phyloP scores from a whole-genome alignment of 1,284 basidiomycete genomes.

The Melampsora abietis-canadensis region DNA sequence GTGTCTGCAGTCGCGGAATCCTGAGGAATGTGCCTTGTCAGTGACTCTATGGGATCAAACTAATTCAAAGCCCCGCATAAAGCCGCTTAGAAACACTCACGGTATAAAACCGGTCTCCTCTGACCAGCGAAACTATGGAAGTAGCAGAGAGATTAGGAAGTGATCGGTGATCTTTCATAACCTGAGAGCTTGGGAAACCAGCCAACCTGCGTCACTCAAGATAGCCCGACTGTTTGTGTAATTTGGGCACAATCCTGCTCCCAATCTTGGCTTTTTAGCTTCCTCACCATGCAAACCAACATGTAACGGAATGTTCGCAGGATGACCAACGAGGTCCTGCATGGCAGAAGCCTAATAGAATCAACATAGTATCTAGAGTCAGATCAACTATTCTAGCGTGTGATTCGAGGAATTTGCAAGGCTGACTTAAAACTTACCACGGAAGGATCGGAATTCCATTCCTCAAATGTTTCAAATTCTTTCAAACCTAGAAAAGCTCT shows the following conservation, averaged over 20 bases:
- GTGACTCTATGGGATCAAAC: not conserved
- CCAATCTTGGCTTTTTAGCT: constrained; percentile 25
- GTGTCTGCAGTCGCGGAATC: constrained; percentile 38
- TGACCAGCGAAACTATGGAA: constrained; percentile 27
- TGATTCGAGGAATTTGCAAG: not conserved
- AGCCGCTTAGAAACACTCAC: not conserved
- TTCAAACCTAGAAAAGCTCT: constrained; percentile 32
- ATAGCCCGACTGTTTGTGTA: constrained; percentile 41
- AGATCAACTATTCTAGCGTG: not conserved
- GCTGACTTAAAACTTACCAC: constrained; percentile 2
- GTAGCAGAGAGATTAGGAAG: not conserved
- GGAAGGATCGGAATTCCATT: constrained; percentile 37
- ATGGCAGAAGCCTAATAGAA: constrained; percentile 29
- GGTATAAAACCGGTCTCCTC: constrained; percentile 42
- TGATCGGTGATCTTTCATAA: not conserved
- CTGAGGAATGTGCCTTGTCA: constrained; percentile 7
- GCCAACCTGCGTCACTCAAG: constrained; percentile 40
- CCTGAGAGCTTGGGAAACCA: not conserved
- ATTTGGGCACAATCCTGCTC: constrained; percentile 37
- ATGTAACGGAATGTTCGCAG: constrained; percentile 40
- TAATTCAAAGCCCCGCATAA: not conserved
- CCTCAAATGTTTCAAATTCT: constrained; percentile 29
- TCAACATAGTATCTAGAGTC: not conserved
- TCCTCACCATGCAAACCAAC: constrained; percentile 41
- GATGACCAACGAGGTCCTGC: constrained; percentile 40